Evolutionary conservation across 257 asterid genomes (phyloP).

Genomic region (Ballota nigra): DNA sequence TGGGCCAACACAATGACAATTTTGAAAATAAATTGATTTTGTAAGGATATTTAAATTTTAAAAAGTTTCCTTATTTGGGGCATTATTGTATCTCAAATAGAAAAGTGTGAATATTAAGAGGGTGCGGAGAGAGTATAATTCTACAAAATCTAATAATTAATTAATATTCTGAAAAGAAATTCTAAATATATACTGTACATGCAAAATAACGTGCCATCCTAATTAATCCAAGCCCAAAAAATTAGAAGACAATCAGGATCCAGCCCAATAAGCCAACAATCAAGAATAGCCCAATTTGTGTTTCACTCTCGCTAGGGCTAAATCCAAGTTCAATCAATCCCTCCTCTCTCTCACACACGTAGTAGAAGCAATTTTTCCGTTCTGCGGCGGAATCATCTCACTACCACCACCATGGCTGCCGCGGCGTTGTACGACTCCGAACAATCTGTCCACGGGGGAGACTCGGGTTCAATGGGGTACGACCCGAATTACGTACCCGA

Average conservation of each 20-base stretch:
- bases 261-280: neutral
- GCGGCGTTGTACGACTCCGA: slow-evolving; percentile 57
- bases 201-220: too few relatives aligned
- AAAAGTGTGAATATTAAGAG: too few relatives aligned
- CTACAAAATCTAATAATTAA: too few relatives aligned
- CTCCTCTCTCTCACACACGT: neutral
- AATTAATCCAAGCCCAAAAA: neutral
- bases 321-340: neutral
- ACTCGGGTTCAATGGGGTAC: slow-evolving; percentile 40
- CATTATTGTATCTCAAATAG: too few relatives aligned
- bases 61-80: too few relatives aligned
- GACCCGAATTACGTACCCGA: slow-evolving; percentile 92
- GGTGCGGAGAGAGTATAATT: too few relatives aligned
- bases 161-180: too few relatives aligned
- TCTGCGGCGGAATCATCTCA: neutral
- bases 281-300: slow-evolving; percentile 2
- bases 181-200: too few relatives aligned
- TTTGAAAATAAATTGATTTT: too few relatives aligned
- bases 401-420: slow-evolving; percentile 46
- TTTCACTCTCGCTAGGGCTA: slow-evolving; percentile 22
- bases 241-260: neutral
- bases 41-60: too few relatives aligned
- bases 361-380: neutral
- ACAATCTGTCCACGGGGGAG: slow-evolving; percentile 29
- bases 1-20: too few relatives aligned